phyloP scores from a whole-genome alignment of 164 flowering plant species.

The Amborella trichopoda region DNA sequence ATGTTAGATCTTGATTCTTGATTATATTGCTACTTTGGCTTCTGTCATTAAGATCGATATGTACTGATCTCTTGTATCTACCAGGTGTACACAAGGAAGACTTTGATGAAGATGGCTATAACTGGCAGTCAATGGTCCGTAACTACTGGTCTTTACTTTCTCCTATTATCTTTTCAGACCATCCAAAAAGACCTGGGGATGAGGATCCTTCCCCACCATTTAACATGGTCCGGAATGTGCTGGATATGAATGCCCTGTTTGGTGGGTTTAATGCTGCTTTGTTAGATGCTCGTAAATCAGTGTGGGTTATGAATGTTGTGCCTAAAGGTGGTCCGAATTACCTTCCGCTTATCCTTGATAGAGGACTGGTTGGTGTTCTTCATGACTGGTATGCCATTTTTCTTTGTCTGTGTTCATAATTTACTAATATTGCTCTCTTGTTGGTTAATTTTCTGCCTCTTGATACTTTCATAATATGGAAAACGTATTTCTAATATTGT shows the following conservation, averaged over 20 bases:
- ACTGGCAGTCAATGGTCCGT: conserved; percentile 47
- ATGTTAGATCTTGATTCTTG: too few relatives aligned
- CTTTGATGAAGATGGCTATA: conserved; percentile 43
- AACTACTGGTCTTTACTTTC: conserved; percentile 97
- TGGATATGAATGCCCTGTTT: conserved; percentile 93
- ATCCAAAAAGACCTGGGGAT: conserved; percentile 98
- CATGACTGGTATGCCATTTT: conserved; percentile 75
- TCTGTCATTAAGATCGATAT: too few relatives aligned
- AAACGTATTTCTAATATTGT: too few relatives aligned
- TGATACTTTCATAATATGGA: too few relatives aligned
- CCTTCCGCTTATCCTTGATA: conserved; percentile 79
- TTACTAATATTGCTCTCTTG: too few relatives aligned
- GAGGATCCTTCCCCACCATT: conserved; percentile 97
- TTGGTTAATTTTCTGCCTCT: too few relatives aligned
- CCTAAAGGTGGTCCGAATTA: conserved; percentile 62
- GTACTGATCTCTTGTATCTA: conserved; percentile 2
- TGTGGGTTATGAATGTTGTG: conserved; percentile 98
- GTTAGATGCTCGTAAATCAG: conserved; percentile 62
- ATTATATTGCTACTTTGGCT: too few relatives aligned
- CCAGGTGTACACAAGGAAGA: conserved; percentile 66
- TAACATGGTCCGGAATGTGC: conserved; percentile 92
- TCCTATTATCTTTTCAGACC: conserved; percentile 93
- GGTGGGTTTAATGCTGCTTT: conserved; percentile 92
- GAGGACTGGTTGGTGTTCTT: conserved; percentile 80
- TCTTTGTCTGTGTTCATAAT: background rate